These are phyloP conservation scores for Linnemannia hyalina DNA, from an alignment of 192 early-diverging fungal genomes.

Conservation along the genomic window DNA sequence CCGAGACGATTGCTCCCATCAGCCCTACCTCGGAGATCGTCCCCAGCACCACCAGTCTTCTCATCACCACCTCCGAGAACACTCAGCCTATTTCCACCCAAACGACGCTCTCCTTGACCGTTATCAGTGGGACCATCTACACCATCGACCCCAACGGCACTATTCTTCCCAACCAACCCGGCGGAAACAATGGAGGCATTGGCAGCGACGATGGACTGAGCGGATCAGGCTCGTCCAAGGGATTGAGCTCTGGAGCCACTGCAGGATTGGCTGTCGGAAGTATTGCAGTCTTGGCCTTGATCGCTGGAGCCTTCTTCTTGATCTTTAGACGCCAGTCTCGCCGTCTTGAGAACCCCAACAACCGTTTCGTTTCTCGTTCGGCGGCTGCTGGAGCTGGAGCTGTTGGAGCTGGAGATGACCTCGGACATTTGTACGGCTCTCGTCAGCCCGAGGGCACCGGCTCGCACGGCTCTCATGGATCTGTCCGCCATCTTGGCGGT, in stretches of 20 bases:
- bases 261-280: constrained; percentile 42
- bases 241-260: constrained; percentile 31
- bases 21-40: constrained; percentile 7
- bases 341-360: constrained; percentile 46
- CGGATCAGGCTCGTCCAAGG: constrained; percentile 13
- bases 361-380: constrained; percentile 36
- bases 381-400: constrained; percentile 42
- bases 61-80: constrained; percentile 15
- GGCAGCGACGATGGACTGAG: not conserved
- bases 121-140: constrained; percentile 39
- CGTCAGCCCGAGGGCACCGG: constrained; percentile 50
- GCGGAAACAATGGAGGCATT: not conserved
- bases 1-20: constrained; percentile 11
- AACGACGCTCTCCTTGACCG: constrained; percentile 19
- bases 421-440: constrained; percentile 47
- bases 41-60: constrained; percentile 8
- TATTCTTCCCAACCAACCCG: not conserved
- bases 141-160: constrained; percentile 26
- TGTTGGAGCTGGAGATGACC: constrained; percentile 34
- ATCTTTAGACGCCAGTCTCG: constrained; percentile 51
- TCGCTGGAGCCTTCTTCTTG: constrained; percentile 50
- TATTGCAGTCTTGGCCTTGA: constrained; percentile 28
- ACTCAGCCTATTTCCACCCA: constrained; percentile 30
- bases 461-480: constrained; percentile 40
- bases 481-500: constrained; percentile 38